Evolutionary conservation across 169 alveolate species (phyloP), one percentile per base, ranked within the genome.

Genomic region (Eimeria praecox): DNA sequence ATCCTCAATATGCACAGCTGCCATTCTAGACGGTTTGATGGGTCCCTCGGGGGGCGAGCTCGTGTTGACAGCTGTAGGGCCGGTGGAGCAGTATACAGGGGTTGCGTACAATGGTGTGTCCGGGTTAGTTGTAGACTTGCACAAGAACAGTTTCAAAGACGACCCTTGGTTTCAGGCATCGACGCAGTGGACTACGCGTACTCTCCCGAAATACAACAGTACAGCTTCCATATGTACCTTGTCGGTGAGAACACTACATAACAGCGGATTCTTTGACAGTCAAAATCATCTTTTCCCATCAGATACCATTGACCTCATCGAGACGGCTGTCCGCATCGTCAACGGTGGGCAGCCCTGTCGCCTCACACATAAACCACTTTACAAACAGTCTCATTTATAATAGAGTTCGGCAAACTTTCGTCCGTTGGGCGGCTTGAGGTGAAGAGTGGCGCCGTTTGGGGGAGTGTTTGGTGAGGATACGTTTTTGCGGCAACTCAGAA

Each of bases 1-100:
- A 22, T 94, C 99, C 1, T 98, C 99, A 18, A 98, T 98, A 42
- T 98, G 99, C 91, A 97, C 98, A 44, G 95, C 99, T 8, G 99
- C 99, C 27, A 94, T 98, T 40, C 97, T 95, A 77, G 99, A 98
- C 94, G 98, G 98, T 24, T 97, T 98, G 12, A 73, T 98, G 69
- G 89, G 97, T 22, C 98, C 98, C 20, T 86, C 98, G 42, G 99
- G 99, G 35, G 97, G 97, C 75, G 97, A 94, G 35, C 52, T 97
- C 38, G 97, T 97, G 56, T 30, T 97, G 42, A 95, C 97, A 6
- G 92, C 96, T 27, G 97, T 95, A 40, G 97, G 96, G 56, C 82
- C 97, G 16, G 89, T 97, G 83, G 97, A 96, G 49, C 90, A 49
- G 73, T 97, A 97, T 83, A 87, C 94, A 59, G 97, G 96, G 1